Percentiles rank a stretch among this genome's conserved stretches.
Evolutionary conservation across 2,329 filamentous ascomycete species (phyloP).

Genomic region (Curvularia verruculosa): DNA sequence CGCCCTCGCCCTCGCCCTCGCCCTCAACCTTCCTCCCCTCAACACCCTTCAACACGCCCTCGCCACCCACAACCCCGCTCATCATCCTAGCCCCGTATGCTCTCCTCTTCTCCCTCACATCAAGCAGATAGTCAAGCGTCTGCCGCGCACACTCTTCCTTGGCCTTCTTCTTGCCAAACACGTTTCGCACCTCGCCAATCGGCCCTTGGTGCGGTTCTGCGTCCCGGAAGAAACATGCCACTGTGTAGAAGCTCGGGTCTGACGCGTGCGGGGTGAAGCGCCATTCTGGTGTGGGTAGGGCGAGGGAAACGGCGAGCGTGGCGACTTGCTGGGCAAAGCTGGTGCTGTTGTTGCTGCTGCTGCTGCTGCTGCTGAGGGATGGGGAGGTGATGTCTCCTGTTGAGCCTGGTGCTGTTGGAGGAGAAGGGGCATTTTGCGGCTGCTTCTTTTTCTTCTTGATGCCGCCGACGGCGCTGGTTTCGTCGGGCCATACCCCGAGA

Average conservation of each 20-base stretch:
- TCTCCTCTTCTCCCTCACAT: conserved; percentile 37
- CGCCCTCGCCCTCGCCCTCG: neutral
- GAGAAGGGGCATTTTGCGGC: neutral
- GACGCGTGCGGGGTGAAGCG: conserved; percentile 11
- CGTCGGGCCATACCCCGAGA: conserved; percentile 40
- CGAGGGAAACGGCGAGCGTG: conserved; percentile 26
- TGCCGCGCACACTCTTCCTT: conserved; percentile 56
- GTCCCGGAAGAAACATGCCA: conserved; percentile 44
- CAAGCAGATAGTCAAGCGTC: conserved; percentile 49
- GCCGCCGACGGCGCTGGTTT: conserved; percentile 26
- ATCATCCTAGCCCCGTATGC: conserved; percentile 24
- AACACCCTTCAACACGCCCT: conserved; percentile 1
- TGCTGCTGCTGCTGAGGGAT: neutral
- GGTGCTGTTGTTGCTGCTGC: neutral
- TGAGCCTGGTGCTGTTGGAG: neutral
- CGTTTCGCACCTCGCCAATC: conserved; percentile 51
- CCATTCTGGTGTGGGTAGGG: conserved; percentile 33
- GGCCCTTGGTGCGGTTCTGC: conserved; percentile 31
- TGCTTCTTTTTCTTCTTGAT: conserved; percentile 40
- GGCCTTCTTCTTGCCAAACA: conserved; percentile 58
- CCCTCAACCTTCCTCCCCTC: neutral
- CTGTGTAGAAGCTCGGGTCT: conserved; percentile 42
- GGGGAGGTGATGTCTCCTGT: neutral
- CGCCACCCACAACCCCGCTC: conserved; percentile 15
- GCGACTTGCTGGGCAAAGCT: conserved; percentile 27